Conservation (phyloP, 257 asterid genomes). For the Handroanthus guayacan region DNA sequence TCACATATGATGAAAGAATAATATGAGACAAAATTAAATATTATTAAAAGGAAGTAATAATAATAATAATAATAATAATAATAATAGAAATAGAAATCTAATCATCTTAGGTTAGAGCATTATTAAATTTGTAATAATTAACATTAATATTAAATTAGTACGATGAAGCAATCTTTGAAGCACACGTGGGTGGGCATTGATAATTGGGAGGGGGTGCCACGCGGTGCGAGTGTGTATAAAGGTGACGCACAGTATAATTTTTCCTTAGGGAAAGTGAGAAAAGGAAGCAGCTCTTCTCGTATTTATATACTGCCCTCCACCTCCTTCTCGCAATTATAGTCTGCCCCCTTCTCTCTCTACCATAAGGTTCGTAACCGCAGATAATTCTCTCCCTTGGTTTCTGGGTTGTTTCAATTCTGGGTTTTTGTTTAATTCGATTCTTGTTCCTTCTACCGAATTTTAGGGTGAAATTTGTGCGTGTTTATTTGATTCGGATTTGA, state of each 20-base stretch:
- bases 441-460: background rate
- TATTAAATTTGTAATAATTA: too few relatives aligned
- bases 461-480: background rate
- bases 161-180: background rate
- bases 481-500: background rate
- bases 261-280: background rate
- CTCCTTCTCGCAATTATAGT: background rate
- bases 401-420: background rate
- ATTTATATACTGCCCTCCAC: background rate
- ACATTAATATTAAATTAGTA: background rate
- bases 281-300: background rate
- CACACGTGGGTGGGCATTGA: slow-evolving; percentile 6
- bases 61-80: too few relatives aligned
- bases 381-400: background rate
- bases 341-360: background rate
- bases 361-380: slow-evolving; percentile 11
- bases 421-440: background rate
- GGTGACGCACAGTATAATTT: background rate
- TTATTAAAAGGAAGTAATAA: too few relatives aligned
- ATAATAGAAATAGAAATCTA: too few relatives aligned
- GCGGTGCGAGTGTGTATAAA: slow-evolving; percentile 6
- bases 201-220: background rate
- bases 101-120: too few relatives aligned
- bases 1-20: too few relatives aligned
- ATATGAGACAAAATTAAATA: background rate